These are phyloP conservation scores for Camelina hispida DNA, from an alignment of 345 rosid genomes.

Conservation along the genomic window DNA sequence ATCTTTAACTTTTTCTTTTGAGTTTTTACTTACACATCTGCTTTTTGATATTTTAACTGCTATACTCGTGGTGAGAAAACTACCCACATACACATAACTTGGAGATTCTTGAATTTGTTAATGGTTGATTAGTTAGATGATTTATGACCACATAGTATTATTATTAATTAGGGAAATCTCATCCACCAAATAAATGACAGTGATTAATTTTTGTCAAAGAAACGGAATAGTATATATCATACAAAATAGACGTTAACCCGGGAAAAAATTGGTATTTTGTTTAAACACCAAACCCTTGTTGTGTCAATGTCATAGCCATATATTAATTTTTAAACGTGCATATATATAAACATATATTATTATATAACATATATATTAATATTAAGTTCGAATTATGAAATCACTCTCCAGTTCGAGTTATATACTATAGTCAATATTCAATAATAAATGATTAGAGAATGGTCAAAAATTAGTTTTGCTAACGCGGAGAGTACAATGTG, in stretches of 20 bases:
- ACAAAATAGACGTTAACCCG: neutral
- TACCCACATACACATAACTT: slow-evolving; percentile 1
- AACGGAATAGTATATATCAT: neutral
- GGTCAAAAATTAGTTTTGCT: slow-evolving; percentile 19
- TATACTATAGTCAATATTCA: neutral
- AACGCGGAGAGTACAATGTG: slow-evolving; percentile 37
- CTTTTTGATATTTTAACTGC: neutral
- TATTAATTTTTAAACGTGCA: neutral
- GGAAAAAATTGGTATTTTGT: neutral
- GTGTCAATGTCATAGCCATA: neutral
- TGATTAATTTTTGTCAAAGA: neutral
- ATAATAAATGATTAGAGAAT: slow-evolving; percentile 5
- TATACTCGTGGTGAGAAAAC: neutral
- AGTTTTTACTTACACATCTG: neutral
- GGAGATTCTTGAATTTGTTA: slow-evolving; percentile 10
- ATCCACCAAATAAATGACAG: slow-evolving; percentile 1
- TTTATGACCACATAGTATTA: neutral
- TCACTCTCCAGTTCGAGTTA: too few relatives aligned
- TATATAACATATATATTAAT: too few relatives aligned
- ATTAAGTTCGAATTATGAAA: too few relatives aligned
- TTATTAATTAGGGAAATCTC: neutral
- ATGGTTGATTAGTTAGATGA: neutral
- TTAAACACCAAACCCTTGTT: neutral
- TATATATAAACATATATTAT: too few relatives aligned
- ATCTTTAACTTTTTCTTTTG: neutral